phyloP scores from a whole-genome alignment of 176 grass and related monocot genomes.

The Saccharum spontaneum region DNA sequence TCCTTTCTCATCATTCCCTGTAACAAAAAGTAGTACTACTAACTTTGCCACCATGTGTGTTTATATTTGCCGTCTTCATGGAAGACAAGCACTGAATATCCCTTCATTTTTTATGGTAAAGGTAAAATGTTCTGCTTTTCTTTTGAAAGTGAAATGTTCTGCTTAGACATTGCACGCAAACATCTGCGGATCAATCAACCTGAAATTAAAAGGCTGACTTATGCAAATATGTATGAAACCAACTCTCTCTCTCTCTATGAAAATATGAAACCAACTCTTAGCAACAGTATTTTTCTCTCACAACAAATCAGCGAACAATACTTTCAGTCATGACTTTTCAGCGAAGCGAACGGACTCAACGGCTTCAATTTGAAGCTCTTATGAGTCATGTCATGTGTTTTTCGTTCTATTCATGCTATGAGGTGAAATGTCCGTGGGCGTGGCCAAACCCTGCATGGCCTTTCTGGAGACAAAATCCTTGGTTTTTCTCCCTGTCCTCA shows the following conservation, averaged over 20 bases:
- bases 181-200: neutral
- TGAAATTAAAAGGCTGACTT: neutral
- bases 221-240: neutral
- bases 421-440: neutral
- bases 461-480: conserved; percentile 12
- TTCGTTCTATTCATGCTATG: neutral
- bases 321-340: no score
- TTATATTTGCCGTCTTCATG: no score
- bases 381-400: neutral
- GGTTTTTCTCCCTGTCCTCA: neutral
- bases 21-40: neutral
- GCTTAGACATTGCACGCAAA: neutral
- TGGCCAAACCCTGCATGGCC: conserved; percentile 20
- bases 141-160: neutral
- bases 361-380: neutral
- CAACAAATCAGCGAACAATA: no score
- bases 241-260: neutral
- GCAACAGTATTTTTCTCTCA: no score
- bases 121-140: neutral
- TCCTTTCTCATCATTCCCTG: neutral
- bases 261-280: neutral
- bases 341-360: no score
- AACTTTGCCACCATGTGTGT: neutral
- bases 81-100: neutral
- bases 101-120: neutral